These are phyloP conservation scores for Stephania yunnanensis DNA, from an alignment of 164 flowering plant species.

Conservation along the genomic window DNA sequence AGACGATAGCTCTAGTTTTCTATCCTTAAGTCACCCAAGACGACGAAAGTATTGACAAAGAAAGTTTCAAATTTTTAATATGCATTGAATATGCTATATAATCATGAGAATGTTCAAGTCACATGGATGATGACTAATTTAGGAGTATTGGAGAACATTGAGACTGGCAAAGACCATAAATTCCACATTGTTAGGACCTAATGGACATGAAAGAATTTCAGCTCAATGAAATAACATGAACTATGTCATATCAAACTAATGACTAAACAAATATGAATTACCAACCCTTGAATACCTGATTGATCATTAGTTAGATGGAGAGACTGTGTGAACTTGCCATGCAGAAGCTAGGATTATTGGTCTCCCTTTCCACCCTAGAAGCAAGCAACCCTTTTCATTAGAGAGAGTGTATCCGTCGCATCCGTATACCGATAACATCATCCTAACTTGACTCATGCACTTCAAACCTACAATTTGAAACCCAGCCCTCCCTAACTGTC, in stretches of 20 bases:
- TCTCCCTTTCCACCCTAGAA: constrained; percentile 66
- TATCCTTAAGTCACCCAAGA: no score
- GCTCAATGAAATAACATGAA: background rate
- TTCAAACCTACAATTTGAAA: constrained; percentile 40
- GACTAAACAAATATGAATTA: background rate
- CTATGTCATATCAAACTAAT: background rate
- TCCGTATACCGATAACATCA: constrained; percentile 47
- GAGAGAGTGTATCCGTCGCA: constrained; percentile 53
- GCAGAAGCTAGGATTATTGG: constrained; percentile 59
- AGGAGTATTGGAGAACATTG: background rate
- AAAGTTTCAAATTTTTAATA: background rate
- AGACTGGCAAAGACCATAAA: background rate
- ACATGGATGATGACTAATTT: background rate
- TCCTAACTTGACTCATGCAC: constrained; percentile 34
- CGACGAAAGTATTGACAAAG: no score
- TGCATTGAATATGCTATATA: background rate
- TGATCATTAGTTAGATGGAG: background rate
- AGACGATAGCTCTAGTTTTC: no score
- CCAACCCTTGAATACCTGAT: background rate
- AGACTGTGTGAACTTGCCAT: constrained; percentile 32
- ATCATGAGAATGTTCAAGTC: background rate
- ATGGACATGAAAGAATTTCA: background rate
- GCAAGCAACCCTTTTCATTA: constrained; percentile 48
- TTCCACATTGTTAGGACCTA: background rate
- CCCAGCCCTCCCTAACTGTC: constrained; percentile 51